Conservation (phyloP, 73 alveolate genomes). For the Breviolum minutum region DNA sequence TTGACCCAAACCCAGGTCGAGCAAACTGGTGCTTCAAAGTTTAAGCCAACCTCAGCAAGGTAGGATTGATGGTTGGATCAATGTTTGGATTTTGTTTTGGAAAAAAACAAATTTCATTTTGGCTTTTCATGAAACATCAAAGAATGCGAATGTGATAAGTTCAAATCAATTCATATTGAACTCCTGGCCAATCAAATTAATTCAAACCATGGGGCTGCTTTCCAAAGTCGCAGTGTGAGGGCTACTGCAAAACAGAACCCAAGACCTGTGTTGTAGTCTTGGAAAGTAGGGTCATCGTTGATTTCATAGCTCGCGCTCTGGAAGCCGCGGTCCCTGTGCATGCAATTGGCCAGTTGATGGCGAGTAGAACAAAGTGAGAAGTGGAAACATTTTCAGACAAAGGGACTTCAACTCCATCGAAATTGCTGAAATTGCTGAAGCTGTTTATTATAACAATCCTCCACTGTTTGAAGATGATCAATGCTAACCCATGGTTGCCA, state of each 20-base stretch:
- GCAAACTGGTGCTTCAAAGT: slow-evolving; percentile 57
- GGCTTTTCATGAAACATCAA: too few species aligned
- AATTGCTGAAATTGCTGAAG: neutral
- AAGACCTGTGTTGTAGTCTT: neutral
- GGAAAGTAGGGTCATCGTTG: neutral
- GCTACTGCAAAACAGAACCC: slow-evolving; percentile 7
- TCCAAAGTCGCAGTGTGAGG: slow-evolving; percentile 2
- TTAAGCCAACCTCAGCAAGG: slow-evolving; percentile 22
- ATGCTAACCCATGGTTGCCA: neutral
- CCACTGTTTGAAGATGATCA: neutral
- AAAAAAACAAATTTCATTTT: too few species aligned
- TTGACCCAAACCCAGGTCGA: slow-evolving; percentile 24
- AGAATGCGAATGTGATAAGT: too few species aligned
- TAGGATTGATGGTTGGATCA: neutral
- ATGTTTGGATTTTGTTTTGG: neutral
- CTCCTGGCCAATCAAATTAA: neutral
- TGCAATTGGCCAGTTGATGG: neutral
- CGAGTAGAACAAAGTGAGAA: neutral
- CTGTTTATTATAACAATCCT: neutral
- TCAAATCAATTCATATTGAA: neutral
- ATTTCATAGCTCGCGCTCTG: neutral
- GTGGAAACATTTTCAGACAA: neutral
- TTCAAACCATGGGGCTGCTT: neutral
- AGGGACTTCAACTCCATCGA: neutral
- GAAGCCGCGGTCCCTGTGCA: neutral